A percentile compares a stretch with the other conserved stretches of the same genome.
These are phyloP conservation scores for Apiotrichum montevideense DNA, from an alignment of 1,284 basidiomycete genomes.

Conservation along the genomic window DNA sequence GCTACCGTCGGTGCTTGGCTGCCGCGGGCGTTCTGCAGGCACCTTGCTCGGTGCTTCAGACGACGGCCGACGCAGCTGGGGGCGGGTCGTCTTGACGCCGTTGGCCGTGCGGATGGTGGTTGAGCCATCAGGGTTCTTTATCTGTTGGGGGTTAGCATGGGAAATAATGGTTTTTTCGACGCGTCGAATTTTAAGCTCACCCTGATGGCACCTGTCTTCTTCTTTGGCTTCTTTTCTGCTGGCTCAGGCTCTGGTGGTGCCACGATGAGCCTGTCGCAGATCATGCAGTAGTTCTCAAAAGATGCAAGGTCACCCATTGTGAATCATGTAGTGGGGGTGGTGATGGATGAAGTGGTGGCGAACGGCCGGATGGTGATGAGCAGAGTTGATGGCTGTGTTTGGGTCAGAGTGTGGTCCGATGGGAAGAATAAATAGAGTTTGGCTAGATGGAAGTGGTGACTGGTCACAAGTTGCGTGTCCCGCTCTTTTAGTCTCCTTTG, in stretches of 20 bases:
- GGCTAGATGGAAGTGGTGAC: too few relatives aligned
- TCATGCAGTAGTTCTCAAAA: conserved; percentile 40
- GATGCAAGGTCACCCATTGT: conserved; percentile 17
- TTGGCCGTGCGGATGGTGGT: conserved; percentile 39
- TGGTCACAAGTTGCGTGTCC: too few relatives aligned
- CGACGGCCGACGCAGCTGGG: conserved; percentile 21
- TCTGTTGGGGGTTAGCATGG: conserved; percentile 13
- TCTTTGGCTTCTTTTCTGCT: conserved; percentile 18
- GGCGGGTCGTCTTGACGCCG: conserved; percentile 36
- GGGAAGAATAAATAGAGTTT: too few relatives aligned
- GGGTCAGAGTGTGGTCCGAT: too few relatives aligned
- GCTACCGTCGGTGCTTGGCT: neutral
- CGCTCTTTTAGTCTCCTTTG: too few relatives aligned
- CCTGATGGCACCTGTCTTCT: conserved; percentile 35
- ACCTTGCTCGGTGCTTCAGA: neutral
- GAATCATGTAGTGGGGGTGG: neutral
- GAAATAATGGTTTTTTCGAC: neutral
- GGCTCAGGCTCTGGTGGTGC: conserved; percentile 12
- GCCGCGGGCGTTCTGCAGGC: neutral
- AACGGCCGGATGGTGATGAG: neutral
- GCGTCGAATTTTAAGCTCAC: conserved; percentile 23
- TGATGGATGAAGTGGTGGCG: neutral
- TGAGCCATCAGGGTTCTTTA: conserved; percentile 42
- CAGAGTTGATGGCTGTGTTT: neutral
- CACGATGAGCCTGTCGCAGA: conserved; percentile 38